A percentile compares a stretch with the other conserved stretches of the same genome.
phyloP scores from a whole-genome alignment of 306 rosid genomes.

The Fragaria iinumae region DNA sequence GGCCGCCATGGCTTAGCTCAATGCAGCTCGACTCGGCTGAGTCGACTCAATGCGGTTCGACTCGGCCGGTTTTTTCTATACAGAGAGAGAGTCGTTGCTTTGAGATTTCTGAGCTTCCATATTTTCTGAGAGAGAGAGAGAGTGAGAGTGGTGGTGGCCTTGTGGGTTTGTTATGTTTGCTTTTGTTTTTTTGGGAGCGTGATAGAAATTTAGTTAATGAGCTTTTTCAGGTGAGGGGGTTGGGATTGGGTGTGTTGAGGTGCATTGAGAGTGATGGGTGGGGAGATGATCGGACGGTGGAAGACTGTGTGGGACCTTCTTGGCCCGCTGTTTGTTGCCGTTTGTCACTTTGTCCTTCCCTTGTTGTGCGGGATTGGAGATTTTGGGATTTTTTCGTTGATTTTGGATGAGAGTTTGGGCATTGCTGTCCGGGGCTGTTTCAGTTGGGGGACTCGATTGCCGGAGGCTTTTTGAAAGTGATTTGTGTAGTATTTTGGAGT shows the following conservation, averaged over 20 bases:
- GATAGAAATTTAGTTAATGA: background rate
- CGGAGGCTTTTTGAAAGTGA: too few species aligned
- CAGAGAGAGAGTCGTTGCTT: conserved; percentile 11
- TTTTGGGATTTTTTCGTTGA: conserved; percentile 21
- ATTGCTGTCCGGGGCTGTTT: background rate
- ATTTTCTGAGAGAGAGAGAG: background rate
- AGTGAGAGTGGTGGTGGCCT: background rate
- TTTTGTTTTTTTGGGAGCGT: background rate
- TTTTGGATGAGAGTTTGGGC: background rate
- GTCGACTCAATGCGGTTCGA: background rate
- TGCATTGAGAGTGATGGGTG: background rate
- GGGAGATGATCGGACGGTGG: conserved; percentile 15
- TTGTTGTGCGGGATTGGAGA: background rate
- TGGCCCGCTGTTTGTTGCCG: background rate
- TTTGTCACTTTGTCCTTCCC: background rate
- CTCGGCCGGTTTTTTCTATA: background rate
- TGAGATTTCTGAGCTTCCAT: conserved; percentile 29
- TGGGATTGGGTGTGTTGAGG: background rate
- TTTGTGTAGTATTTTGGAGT: too few species aligned
- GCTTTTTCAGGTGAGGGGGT: background rate
- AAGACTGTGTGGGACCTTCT: conserved; percentile 14
- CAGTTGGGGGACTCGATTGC: background rate
- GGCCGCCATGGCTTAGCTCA: conserved; percentile 48
- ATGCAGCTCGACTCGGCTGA: background rate
- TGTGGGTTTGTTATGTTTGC: conserved; percentile 1